Conservation (phyloP, 1,284 basidiomycete species). For the Ceratobasidium sp. region DNA sequence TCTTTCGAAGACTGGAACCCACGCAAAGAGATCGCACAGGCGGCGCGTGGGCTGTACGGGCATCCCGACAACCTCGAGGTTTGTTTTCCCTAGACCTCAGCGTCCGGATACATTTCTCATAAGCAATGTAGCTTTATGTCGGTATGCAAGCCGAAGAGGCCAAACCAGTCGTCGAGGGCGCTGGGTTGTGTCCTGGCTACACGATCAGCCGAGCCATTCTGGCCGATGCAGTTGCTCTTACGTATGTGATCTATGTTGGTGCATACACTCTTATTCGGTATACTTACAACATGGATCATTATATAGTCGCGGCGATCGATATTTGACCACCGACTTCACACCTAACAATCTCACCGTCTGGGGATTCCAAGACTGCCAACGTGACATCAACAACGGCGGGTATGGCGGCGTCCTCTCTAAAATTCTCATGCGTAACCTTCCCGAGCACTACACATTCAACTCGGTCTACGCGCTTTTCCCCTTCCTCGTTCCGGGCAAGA, state of each 20-base stretch:
- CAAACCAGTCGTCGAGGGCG: constrained; percentile 75
- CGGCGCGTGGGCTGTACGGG: constrained; percentile 75
- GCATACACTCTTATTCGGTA: background rate
- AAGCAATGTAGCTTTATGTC: constrained; percentile 55
- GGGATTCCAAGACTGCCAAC: constrained; percentile 49
- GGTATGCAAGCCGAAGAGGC: constrained; percentile 82
- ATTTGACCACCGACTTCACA: constrained; percentile 80
- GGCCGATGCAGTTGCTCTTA: constrained; percentile 81
- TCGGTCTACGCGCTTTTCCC: constrained; percentile 47
- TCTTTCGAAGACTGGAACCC: constrained; percentile 83
- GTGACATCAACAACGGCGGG: constrained; percentile 43
- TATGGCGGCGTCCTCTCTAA: constrained; percentile 45
- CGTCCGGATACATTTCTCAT: background rate
- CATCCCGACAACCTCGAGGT: constrained; percentile 81
- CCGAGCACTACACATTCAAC: constrained; percentile 46
- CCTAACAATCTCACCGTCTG: constrained; percentile 52
- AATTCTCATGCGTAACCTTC: constrained; percentile 46
- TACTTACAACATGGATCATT: constrained; percentile 17
- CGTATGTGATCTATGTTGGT: constrained; percentile 51
- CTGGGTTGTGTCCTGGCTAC: constrained; percentile 86
- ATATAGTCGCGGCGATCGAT: constrained; percentile 66
- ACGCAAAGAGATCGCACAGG: constrained; percentile 63
- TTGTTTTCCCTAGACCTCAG: constrained; percentile 46
- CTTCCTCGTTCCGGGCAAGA: constrained; percentile 44
- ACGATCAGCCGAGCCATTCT: constrained; percentile 88